phyloP scores from a whole-genome alignment of 2,329 filamentous ascomycete species.

The Aureobasidium uvarum region DNA sequence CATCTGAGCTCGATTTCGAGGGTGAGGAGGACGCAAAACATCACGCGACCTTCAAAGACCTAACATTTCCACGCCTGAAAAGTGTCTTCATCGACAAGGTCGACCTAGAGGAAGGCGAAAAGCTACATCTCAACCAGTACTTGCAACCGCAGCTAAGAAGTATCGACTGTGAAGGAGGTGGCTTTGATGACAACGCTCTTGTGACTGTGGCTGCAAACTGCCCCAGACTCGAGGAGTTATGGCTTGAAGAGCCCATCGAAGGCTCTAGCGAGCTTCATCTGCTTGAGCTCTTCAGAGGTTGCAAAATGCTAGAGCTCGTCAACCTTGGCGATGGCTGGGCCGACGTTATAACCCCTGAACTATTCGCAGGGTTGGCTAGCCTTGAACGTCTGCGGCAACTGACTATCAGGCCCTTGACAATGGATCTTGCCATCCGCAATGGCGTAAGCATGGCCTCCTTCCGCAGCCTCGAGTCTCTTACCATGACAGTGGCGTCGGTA shows the following conservation, averaged over 20 bases:
- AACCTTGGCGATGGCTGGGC: neutral
- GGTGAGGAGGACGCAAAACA: neutral
- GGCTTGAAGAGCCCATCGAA: neutral
- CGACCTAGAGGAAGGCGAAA: neutral
- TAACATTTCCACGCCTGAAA: neutral
- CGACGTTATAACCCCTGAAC: neutral
- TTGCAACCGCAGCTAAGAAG: neutral
- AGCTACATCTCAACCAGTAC: conserved; percentile 5
- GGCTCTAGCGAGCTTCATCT: neutral
- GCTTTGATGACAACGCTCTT: neutral
- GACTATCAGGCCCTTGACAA: neutral
- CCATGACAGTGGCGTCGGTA: neutral
- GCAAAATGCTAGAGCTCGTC: neutral
- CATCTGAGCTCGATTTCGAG: neutral
- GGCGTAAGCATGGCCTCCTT: neutral
- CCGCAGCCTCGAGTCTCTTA: neutral
- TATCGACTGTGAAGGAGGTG: neutral
- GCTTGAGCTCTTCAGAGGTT: neutral
- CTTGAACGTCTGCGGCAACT: neutral
- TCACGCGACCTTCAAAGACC: neutral
- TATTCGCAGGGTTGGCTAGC: neutral
- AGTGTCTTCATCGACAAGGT: neutral
- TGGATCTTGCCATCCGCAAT: neutral
- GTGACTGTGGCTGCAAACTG: neutral
- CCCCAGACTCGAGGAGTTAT: neutral